Percentiles rank a stretch among this genome's conserved stretches.
Conservation (phyloP, 176 grass and related monocot genomes). For the Carex scoparia region DNA sequence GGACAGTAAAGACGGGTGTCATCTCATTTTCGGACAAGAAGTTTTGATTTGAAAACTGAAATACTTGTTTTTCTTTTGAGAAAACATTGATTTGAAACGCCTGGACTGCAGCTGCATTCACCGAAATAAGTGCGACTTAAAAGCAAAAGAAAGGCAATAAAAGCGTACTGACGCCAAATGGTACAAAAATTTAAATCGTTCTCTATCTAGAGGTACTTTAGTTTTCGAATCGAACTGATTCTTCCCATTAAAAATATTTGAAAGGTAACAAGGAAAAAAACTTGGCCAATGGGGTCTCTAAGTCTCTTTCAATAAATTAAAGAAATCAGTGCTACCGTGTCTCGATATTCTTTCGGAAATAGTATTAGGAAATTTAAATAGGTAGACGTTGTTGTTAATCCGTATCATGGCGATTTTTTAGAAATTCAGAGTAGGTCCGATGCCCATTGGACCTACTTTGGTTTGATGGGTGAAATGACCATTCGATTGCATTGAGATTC, state of each 20-base stretch:
- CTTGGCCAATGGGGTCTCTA: neutral
- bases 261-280: neutral
- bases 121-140: neutral
- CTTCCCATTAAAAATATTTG: neutral
- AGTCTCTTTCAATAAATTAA: neutral
- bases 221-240: neutral
- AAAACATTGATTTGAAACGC: neutral
- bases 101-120: neutral
- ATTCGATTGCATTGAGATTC: no score
- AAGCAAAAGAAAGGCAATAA: conserved; percentile 12
- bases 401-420: no score
- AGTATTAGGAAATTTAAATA: no score
- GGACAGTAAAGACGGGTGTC: neutral
- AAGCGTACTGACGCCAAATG: conserved; percentile 16
- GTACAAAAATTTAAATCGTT: neutral
- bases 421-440: no score
- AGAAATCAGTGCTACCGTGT: neutral
- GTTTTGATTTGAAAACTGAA: conserved; percentile 14
- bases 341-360: no score
- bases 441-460: no score
- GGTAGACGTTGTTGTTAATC: no score
- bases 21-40: conserved; percentile 26
- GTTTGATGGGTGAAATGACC: no score
- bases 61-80: neutral
- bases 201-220: neutral